Evolutionary conservation across 1,284 basidiomycete genomes (phyloP).

Genomic region (Mycena sp.): DNA sequence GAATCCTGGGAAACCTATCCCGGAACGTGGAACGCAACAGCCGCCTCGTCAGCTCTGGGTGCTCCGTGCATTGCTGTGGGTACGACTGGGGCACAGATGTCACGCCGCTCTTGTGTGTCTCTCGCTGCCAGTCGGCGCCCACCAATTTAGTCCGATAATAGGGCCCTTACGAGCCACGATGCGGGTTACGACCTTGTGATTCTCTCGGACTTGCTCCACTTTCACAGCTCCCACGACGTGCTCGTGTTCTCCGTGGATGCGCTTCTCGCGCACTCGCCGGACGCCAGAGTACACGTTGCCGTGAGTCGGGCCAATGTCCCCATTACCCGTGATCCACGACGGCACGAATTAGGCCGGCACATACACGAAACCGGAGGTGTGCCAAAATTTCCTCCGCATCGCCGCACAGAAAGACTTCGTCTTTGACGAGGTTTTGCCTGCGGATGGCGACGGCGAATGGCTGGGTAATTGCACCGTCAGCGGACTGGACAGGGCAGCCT

Average conservation of each 20-base stretch:
- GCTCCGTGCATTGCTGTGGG: slow-evolving; percentile 55
- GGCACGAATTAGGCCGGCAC: slow-evolving; percentile 56
- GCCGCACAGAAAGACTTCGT: slow-evolving; percentile 53
- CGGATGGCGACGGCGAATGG: slow-evolving; percentile 49
- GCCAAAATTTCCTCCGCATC: slow-evolving; percentile 60
- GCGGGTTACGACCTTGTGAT: slow-evolving; percentile 68
- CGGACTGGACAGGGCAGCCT: slow-evolving; percentile 56
- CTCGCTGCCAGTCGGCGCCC: not conserved
- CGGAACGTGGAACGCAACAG: slow-evolving; percentile 63
- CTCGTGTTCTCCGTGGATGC: slow-evolving; percentile 58
- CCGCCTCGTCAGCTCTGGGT: slow-evolving; percentile 45
- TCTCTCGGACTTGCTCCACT: slow-evolving; percentile 76
- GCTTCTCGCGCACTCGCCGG: slow-evolving; percentile 55
- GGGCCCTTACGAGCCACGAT: slow-evolving; percentile 23
- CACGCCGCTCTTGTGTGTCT: slow-evolving; percentile 57
- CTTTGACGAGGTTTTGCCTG: slow-evolving; percentile 51
- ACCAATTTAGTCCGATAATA: slow-evolving; percentile 28
- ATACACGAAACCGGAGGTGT: slow-evolving; percentile 65
- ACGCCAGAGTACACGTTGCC: slow-evolving; percentile 64
- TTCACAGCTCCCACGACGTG: slow-evolving; percentile 66
- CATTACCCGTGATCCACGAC: not conserved
- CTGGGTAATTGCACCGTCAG: slow-evolving; percentile 55
- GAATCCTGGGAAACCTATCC: slow-evolving; percentile 63
- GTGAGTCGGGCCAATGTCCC: slow-evolving; percentile 39
- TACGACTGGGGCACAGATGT: slow-evolving; percentile 73